Percentiles rank a stretch among this genome's conserved stretches.
phyloP scores from a whole-genome alignment of 805 yeast genomes.

The Candida qinlingensis region DNA sequence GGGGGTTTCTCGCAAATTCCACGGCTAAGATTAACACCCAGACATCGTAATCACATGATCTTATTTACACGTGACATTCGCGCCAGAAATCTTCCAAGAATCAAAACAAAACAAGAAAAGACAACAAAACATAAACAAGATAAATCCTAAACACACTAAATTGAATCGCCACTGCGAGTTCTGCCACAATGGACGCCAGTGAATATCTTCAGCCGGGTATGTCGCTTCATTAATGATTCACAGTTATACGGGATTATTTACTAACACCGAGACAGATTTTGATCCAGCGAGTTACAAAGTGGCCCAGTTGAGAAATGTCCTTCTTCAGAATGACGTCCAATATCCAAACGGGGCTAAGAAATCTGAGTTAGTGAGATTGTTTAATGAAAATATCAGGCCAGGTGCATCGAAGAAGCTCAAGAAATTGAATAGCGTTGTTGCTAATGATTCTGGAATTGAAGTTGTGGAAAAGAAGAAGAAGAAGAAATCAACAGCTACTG shows the following conservation, averaged over 20 bases:
- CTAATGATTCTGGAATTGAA: slow-evolving; percentile 35
- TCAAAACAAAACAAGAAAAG: slow-evolving; percentile 4
- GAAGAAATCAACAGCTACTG: neutral
- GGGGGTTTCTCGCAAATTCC: too few relatives aligned
- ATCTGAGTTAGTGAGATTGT: slow-evolving; percentile 54
- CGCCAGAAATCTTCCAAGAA: neutral
- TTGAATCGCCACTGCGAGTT: neutral
- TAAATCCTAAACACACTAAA: neutral
- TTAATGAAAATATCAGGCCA: slow-evolving; percentile 48
- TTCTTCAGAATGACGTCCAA: slow-evolving; percentile 56
- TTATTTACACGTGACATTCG: neutral
- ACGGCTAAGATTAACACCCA: neutral
- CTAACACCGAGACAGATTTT: slow-evolving; percentile 39
- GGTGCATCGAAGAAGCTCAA: slow-evolving; percentile 37
- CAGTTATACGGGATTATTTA: neutral
- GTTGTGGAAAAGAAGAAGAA: slow-evolving; percentile 27
- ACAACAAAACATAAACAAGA: neutral
- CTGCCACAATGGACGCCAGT: slow-evolving; percentile 28
- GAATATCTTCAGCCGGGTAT: slow-evolving; percentile 33
- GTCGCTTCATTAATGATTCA: slow-evolving; percentile 7
- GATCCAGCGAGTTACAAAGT: slow-evolving; percentile 63
- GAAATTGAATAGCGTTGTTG: slow-evolving; percentile 25
- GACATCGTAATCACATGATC: neutral
- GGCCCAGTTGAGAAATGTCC: slow-evolving; percentile 62
- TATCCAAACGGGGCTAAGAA: slow-evolving; percentile 66